Evolutionary conservation across 768 basidiomycete species (phyloP), one percentile per base, ranked within the genome.

Genomic region (Coprinopsis cinerea): DNA sequence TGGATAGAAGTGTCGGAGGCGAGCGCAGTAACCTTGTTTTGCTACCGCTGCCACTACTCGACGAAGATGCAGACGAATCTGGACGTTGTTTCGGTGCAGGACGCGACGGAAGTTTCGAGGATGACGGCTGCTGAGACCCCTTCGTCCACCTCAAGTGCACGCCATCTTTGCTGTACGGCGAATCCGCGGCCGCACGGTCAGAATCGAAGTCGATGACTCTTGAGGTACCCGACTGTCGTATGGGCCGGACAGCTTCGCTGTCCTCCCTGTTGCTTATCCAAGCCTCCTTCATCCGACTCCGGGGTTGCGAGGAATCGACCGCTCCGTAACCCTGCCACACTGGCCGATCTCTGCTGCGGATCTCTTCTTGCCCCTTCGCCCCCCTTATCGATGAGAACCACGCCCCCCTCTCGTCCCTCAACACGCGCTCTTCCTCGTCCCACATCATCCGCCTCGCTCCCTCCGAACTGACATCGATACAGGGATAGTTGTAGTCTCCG

Each of bases 401-500:
- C 4, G 83, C 85, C 11, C 82, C 78, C 51, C 87, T 77, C 65
- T 84, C 83, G 55, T 90, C 81, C 39, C 80, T 70, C 55, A 94
- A 61, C 28, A 93, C 83, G 34, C 88, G 76, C 61, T 94, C 89
- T 64, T 96, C 92, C 59, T 92, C 89, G 49, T 83, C 79, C 81
- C 89, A 88, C 64, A 88, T 84, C 40, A 69, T 63, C 26, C 67
- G 66, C 53, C 80, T 69, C 17, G 86, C 88, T 15, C 65, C 58
- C 65, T 93, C 89, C 22, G 84, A 81, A 67, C 88, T 92, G 42
- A 90, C 86, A 59, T 95, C 93, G 53, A 93, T 83, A 48, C 80
- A 82, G 0, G 92, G 93, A 61, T 94, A 95, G 59, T 88, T 79
- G 62, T 92, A 92, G 67, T 94, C 88, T 3, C 92, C 92, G 57